phyloP scores from a whole-genome alignment of 1,139 yeast genomes.

The Debaryomyces robertsiae region DNA sequence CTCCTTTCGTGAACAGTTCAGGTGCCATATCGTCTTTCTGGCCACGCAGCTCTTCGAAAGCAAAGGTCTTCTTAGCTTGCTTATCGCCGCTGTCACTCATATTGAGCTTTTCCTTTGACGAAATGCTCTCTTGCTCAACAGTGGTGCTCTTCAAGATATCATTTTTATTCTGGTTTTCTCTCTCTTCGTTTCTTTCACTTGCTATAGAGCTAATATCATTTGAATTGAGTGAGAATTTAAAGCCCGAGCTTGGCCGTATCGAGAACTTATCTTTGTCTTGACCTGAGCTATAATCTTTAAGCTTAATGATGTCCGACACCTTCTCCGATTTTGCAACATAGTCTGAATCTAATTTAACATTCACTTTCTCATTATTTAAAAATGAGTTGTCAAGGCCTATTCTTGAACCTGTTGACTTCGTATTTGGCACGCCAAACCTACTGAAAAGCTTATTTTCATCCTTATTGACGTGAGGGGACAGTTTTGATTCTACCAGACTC shows the following conservation, averaged over 20 bases:
- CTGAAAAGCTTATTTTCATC: conserved; percentile 22
- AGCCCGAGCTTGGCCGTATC: conserved; percentile 41
- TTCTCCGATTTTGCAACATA: conserved; percentile 29
- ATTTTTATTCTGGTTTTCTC: conserved; percentile 14
- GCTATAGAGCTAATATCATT: conserved; percentile 28
- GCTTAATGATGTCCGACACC: conserved; percentile 17
- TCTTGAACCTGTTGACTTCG: conserved; percentile 20
- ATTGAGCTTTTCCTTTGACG: conserved; percentile 10
- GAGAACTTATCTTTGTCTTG: conserved; percentile 13
- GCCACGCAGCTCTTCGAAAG: conserved; percentile 9
- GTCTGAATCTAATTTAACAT: conserved; percentile 30
- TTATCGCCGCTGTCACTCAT: neutral
- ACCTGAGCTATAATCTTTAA: conserved; percentile 10
- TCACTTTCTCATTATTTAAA: conserved; percentile 20
- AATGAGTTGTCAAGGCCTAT: conserved; percentile 24
- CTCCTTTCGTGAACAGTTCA: neutral
- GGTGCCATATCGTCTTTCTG: neutral
- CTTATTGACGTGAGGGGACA: conserved; percentile 10
- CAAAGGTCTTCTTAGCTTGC: conserved; percentile 1
- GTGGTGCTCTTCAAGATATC: neutral
- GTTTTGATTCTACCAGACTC: neutral
- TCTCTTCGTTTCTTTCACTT: conserved; percentile 22
- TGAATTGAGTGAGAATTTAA: conserved; percentile 36
- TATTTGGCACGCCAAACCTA: conserved; percentile 16
- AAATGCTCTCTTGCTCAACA: conserved; percentile 1